Evolutionary conservation across 139 green algal species (phyloP).

Genomic region (Chlamydomonas eustigma): DNA sequence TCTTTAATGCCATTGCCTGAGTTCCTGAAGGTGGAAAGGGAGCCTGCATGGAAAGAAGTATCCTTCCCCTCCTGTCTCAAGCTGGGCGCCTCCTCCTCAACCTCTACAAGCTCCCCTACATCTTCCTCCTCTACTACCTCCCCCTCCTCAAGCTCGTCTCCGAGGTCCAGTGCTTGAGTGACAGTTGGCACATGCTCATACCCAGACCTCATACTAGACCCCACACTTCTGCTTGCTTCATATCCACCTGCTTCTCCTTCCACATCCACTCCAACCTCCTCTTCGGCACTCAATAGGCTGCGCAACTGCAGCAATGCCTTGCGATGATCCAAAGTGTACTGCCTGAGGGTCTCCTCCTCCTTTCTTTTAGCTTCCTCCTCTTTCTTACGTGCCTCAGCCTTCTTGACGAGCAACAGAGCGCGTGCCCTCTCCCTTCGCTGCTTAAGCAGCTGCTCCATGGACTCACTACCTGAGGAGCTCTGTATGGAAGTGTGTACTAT

Average conservation of each 20-base stretch:
- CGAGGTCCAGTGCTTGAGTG: background rate
- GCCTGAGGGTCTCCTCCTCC: background rate
- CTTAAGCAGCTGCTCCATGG: background rate
- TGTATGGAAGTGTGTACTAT: background rate
- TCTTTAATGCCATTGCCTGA: no score
- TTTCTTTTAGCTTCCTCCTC: background rate
- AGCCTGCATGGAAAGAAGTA: no score
- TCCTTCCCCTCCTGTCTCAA: no score
- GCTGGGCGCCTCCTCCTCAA: no score
- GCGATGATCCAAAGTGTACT: no score
- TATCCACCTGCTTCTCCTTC: background rate
- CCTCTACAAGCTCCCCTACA: no score
- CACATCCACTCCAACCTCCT: conserved; percentile 10
- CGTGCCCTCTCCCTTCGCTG: conserved; percentile 5
- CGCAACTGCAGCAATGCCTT: background rate
- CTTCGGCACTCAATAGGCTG: background rate
- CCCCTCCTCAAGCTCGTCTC: background rate
- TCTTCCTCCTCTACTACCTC: background rate
- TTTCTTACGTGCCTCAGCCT: background rate
- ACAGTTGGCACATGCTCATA: no score
- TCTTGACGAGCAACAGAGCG: background rate
- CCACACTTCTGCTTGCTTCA: background rate
- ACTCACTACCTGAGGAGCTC: background rate
- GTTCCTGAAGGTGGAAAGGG: no score
- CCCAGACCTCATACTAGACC: background rate